Evolutionary conservation across 164 flowering plant genomes (phyloP), one percentile per base, ranked within the genome.

Genomic region (Stephania yunnanensis): DNA sequence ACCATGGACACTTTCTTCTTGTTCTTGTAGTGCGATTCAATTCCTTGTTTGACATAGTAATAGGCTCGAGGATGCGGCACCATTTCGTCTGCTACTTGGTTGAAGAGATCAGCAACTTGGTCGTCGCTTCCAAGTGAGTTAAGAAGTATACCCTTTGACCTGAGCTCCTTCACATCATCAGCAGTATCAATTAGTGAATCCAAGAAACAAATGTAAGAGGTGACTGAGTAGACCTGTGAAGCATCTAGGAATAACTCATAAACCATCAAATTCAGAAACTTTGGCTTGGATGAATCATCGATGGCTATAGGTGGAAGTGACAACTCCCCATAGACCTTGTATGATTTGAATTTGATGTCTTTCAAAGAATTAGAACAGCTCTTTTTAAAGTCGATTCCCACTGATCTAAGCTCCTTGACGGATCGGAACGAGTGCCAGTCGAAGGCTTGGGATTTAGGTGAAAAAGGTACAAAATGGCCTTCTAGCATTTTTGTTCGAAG

Each of bases 321-420:
- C 1, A 72, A 1, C 42, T 67, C n/a, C 13, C 74, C 74, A 2
- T 9, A 7, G 36, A 42, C 5, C 19, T 10, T 22, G 15, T 8
- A 1, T 30, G n/a, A 6, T 19, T 65, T 7, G 69, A 81, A 81
- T 1, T 11, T 10, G 1, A 78, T 48, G 12, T 64, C 74, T 4
- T 15, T 81, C 0, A 78, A 45, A 63, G 64, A 45, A 15, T 46
- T 6, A 3, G 25, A 68, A 0, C 6, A 4, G n/a, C 76, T 73
- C 11, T 61, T 74, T 20, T 69, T 58, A n/a, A 78, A 70, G 7
- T 66, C 30, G 61, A 73, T 81, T 10, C 83, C 81, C 45, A 22
- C 70, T 22, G 78, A 68, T 55, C 52, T 75, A 42, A 78, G 78
- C 31, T 80, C 82, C 0, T 31, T 71, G 12, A 52, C 80, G 2